These are phyloP conservation scores for Zelonia costaricensis DNA, from an alignment of 208 protist species.

Conservation along the genomic window DNA sequence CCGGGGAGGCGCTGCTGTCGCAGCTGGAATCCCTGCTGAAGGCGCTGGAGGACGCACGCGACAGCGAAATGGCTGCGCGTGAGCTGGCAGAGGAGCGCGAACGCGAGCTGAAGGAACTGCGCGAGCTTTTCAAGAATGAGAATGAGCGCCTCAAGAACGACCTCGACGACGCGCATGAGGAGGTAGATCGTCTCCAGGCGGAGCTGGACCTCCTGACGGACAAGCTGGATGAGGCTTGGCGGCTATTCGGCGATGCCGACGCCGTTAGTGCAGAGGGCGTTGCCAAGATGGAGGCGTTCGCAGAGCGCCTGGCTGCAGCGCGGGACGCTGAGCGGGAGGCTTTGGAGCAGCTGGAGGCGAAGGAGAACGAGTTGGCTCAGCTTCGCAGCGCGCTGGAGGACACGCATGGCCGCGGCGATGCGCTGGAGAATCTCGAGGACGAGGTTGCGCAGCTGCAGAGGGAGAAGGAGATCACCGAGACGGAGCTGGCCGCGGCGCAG, in stretches of 20 bases:
- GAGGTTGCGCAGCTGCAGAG: conserved; percentile 23
- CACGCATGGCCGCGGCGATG: conserved; percentile 12
- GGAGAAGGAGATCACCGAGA: conserved; percentile 29
- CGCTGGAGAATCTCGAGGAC: conserved; percentile 11
- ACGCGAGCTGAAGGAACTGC: conserved; percentile 18
- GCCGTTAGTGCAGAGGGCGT: conserved; percentile 26
- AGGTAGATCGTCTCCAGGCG: conserved; percentile 30
- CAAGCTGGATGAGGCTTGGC: conserved; percentile 38
- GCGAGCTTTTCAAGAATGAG: conserved; percentile 19
- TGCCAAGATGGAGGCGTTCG: conserved; percentile 35
- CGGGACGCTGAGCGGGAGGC: conserved; percentile 33
- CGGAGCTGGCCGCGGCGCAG: conserved; percentile 26
- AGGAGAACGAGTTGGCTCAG: conserved; percentile 35
- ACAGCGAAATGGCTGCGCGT: conserved; percentile 9
- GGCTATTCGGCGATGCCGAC: conserved; percentile 30
- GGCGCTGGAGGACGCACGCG: conserved; percentile 18
- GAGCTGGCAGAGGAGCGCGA: conserved; percentile 13
- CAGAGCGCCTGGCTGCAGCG: conserved; percentile 21
- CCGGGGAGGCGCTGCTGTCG: conserved; percentile 23
- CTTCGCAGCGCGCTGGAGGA: conserved; percentile 12
- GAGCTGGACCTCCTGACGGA: conserved; percentile 39
- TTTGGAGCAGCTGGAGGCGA: conserved; percentile 23
- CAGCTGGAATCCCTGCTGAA: conserved; percentile 44
- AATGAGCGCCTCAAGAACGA: conserved; percentile 30
- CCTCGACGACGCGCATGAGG: conserved; percentile 19